These are phyloP conservation scores for Incumbomyces lentus DNA, from an alignment of 2,329 filamentous ascomycete species.

Conservation along the genomic window DNA sequence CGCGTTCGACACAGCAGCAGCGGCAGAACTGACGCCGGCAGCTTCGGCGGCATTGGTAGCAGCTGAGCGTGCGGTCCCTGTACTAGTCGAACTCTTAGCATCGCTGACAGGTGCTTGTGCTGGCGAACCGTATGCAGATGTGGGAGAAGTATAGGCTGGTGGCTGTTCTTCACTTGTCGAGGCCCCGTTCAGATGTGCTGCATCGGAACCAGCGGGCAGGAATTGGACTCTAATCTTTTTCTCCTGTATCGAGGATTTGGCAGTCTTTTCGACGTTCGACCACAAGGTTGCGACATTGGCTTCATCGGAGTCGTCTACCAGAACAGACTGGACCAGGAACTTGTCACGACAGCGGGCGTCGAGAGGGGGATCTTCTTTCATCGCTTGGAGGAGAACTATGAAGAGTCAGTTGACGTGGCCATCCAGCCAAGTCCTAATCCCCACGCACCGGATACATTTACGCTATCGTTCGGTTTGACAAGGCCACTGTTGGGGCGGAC, in stretches of 20 bases:
- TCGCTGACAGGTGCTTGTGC: conserved; percentile 33
- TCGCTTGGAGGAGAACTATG: conserved; percentile 84
- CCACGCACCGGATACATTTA: conserved; percentile 76
- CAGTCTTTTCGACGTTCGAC: conserved; percentile 58
- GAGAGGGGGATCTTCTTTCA: conserved; percentile 83
- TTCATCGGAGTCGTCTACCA: conserved; percentile 73
- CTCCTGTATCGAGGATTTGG: conserved; percentile 74
- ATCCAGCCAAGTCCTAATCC: not conserved
- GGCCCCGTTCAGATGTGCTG: conserved; percentile 21
- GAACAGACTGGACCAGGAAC: conserved; percentile 88
- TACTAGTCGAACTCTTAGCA: conserved; percentile 13
- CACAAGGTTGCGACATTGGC: conserved; percentile 75
- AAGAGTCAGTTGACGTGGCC: conserved; percentile 8
- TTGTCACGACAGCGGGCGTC: conserved; percentile 94
- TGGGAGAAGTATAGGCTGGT: conserved; percentile 47
- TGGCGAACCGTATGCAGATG: conserved; percentile 42
- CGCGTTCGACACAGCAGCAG: conserved; percentile 39
- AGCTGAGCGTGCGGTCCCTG: conserved; percentile 19
- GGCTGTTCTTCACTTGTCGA: conserved; percentile 34
- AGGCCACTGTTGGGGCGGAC: conserved; percentile 93
- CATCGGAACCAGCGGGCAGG: conserved; percentile 51
- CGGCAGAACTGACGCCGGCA: conserved; percentile 34
- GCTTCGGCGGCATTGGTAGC: conserved; percentile 21
- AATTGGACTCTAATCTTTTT: conserved; percentile 92
- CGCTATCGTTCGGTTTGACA: conserved; percentile 78